Base-by-base conservation (phyloP, 306 rosid genomes). In the Canavalia gladiata region DNA sequence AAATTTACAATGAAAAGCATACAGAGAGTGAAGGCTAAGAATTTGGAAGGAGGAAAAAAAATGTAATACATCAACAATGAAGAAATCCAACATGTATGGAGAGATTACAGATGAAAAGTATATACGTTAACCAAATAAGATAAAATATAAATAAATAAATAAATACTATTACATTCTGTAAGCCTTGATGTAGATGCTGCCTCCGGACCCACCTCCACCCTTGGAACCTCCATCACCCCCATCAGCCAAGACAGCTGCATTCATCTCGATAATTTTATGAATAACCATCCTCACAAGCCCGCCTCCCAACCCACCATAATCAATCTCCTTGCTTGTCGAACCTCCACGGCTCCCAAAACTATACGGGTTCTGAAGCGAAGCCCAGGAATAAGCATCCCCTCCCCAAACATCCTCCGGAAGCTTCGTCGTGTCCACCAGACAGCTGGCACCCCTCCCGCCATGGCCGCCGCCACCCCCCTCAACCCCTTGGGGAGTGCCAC, bases 171-270 rank as follows among this genome's bases (percentile, higher is more conserved):
- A 96, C 99, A 96, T 93, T 90, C 89, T 93, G 76, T 79, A 71
- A 83, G 93, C 99, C 81, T 77, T 88, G 95, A 96, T 92, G 89
- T 87, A 87, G 88, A 93, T 87, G 79, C 99, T 94, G 87, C 99
- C 99, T 68, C 97, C 99, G 13, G 99, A 96, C 82, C 99, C 99
- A 68, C 99, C 99, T 50, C 99, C 99, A 11, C 99, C 99, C 67
- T 85, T 88, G 51, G 81, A 50, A 66, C 98, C 99, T 60, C 94
- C 99, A 73, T 84, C 85, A 11, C 91, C 98, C 18, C 99, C 99
- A 35, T 96, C 97, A 28, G 94, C 99, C 85, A 92, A 87, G 85
- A 92, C 76, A 78, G 49, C 77, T 1, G 97, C 99, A 77, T 96
- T 91, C 90, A 94, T 85, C 88, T 84, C 90, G 65, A 96, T 91